Conservation (phyloP, 257 asterid genomes). For the Plectranthus barbatus region DNA sequence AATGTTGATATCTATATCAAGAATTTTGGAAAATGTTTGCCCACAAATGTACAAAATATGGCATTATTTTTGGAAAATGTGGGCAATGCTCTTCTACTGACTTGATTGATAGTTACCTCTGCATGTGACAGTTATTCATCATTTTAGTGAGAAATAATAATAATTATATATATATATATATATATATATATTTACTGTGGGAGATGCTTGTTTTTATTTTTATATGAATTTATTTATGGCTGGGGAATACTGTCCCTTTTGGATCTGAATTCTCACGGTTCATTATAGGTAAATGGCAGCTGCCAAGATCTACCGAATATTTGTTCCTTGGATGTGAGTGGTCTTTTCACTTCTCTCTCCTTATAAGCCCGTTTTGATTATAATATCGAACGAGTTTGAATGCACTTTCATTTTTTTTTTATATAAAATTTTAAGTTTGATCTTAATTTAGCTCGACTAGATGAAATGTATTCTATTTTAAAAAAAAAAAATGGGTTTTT, state of each 20-base stretch:
- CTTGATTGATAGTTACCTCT: background rate
- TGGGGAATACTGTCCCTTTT: background rate
- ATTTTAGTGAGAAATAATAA: background rate
- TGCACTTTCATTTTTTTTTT: too few species aligned
- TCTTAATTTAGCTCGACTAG: too few species aligned
- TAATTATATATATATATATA: background rate
- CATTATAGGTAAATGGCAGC: background rate
- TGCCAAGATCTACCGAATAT: background rate
- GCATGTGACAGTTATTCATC: background rate
- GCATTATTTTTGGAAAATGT: too few species aligned
- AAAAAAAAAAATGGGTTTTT: too few species aligned
- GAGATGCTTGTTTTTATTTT: background rate
- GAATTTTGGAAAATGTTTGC: background rate
- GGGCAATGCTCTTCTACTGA: background rate
- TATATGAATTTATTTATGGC: background rate
- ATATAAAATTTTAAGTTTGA: too few species aligned
- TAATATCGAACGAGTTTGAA: too few species aligned
- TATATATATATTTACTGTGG: background rate
- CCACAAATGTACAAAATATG: too few species aligned
- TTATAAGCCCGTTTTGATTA: too few species aligned
- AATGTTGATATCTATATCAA: background rate
- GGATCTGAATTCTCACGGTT: background rate
- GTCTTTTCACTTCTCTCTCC: too few species aligned
- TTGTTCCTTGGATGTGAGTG: background rate
- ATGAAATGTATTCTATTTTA: too few species aligned